Evolutionary conservation across 2,329 filamentous ascomycete species (phyloP).

Genomic region (Aspergillus sp.): DNA sequence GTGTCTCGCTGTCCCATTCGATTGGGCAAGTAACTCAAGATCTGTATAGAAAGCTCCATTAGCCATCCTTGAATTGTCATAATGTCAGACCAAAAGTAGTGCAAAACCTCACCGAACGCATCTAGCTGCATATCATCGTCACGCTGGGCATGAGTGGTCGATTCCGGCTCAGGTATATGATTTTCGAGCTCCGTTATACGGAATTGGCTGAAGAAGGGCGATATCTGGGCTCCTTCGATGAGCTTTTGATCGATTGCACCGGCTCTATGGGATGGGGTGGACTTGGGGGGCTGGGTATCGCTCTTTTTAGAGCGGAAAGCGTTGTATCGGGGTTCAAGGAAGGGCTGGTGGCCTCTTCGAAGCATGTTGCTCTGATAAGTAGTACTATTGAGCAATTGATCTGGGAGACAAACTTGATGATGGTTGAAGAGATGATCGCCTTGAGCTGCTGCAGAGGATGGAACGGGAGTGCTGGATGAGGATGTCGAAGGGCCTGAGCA

Average conservation of each 20-base stretch:
- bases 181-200: background rate
- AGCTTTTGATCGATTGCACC: slow-evolving; percentile 18
- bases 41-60: slow-evolving; percentile 18
- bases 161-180: background rate
- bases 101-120: slow-evolving; percentile 49
- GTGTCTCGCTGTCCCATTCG: slow-evolving; percentile 11
- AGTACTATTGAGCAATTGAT: too few species aligned
- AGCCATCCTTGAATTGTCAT: background rate
- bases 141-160: background rate
- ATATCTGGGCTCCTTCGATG: slow-evolving; percentile 17
- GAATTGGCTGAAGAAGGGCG: slow-evolving; percentile 3
- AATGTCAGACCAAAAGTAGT: background rate
- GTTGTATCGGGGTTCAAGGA: too few species aligned
- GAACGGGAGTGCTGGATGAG: background rate
- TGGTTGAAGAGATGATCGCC: too few species aligned
- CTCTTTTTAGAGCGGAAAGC: too few species aligned
- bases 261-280: too few species aligned
- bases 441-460: too few species aligned
- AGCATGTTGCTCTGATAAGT: too few species aligned
- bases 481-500: background rate
- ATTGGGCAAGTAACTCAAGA: slow-evolving; percentile 32
- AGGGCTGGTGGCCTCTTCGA: too few species aligned
- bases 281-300: too few species aligned
- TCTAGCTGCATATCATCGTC: slow-evolving; percentile 37
- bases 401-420: too few species aligned